Base-by-base conservation (phyloP, 345 rosid genomes). In the Populus simonii region DNA sequence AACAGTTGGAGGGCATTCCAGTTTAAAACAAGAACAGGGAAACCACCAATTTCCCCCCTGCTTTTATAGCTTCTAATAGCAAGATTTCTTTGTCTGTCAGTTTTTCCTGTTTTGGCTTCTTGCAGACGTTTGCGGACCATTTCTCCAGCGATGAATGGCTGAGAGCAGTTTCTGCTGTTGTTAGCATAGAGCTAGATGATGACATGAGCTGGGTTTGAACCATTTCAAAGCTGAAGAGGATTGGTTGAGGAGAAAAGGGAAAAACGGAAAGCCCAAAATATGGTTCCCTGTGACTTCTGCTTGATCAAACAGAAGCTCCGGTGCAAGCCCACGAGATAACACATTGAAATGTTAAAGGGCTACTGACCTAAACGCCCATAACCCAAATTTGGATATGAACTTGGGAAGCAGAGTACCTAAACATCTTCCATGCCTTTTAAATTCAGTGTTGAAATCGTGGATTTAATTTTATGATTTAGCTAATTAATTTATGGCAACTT, bases 121-220 rank as follows among this genome's bases (percentile, higher is more conserved):
- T 80, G 90, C 73, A 81, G 86, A 77, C 89, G 81, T 82, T 88
- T 88, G 71, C 89, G 89, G 65, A 84, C 89, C 96, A 92, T 93
- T 78, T 75, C 65, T 29, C n/a, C 36, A 8, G 20, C 20, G 73
- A 47, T 4, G 61, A 20, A 27, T 18, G 59, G 31, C 3, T 27
- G 33, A 63, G 71, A 45, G 71, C 1, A 47, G 66, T 25, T 31
- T 45, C 31, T 5, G 67, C 2, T 4, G 29, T 27, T 27, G 67
- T 27, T 63, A 63, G 20, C 36, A 63, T 33, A 63, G 8, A 1
- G 10, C 20, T 18, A 6, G n/a, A 53, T 18, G 57, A 53, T 53
- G 23, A 7, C 7, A 6, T 18, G 59, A 53, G 23, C n/a, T 53
- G 59, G 7, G 23, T 7, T 20, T 53, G 18, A 8, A 53, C 59